A percentile compares a stretch with the other conserved stretches of the same genome.
phyloP scores from a whole-genome alignment of 805 yeast species.

The Lipomyces starkeyi region DNA sequence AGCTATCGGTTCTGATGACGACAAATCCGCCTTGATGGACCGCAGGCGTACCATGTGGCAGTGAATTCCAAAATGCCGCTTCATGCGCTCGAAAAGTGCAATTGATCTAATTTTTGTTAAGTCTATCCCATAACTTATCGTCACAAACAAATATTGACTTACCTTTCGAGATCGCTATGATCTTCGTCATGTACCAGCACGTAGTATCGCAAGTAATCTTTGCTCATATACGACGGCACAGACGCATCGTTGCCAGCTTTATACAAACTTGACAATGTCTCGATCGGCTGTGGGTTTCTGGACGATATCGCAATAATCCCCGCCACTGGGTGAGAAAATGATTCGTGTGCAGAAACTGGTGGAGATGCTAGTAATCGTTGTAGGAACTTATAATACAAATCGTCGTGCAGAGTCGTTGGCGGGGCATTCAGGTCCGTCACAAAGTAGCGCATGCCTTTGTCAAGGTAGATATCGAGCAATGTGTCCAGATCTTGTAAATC shows the following conservation, averaged over 20 bases:
- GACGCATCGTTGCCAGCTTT: conserved; percentile 50
- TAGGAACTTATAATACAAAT: conserved; percentile 62
- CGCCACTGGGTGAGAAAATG: conserved; percentile 83
- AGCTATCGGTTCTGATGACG: conserved; percentile 29
- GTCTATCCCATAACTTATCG: background rate
- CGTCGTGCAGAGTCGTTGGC: conserved; percentile 44
- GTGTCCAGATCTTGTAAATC: conserved; percentile 28
- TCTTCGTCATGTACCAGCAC: conserved; percentile 58
- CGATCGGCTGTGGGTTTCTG: conserved; percentile 63
- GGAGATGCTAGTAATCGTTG: conserved; percentile 64
- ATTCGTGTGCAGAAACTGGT: conserved; percentile 75
- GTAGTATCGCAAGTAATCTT: conserved; percentile 63
- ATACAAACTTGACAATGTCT: conserved; percentile 58
- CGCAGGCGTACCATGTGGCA: conserved; percentile 42
- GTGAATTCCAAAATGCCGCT: conserved; percentile 48
- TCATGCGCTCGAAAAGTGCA: conserved; percentile 51
- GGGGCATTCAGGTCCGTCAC: conserved; percentile 38
- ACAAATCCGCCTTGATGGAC: conserved; percentile 13
- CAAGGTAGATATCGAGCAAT: conserved; percentile 21
- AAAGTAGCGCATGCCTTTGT: conserved; percentile 33
- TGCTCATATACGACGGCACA: conserved; percentile 68
- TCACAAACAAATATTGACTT: conserved; percentile 8
- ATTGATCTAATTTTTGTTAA: conserved; percentile 43
- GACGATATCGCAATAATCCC: conserved; percentile 71
- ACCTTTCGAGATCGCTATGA: conserved; percentile 51